Conservation (phyloP, 2,329 filamentous ascomycete species). For the Penicillium occitanis region DNA sequence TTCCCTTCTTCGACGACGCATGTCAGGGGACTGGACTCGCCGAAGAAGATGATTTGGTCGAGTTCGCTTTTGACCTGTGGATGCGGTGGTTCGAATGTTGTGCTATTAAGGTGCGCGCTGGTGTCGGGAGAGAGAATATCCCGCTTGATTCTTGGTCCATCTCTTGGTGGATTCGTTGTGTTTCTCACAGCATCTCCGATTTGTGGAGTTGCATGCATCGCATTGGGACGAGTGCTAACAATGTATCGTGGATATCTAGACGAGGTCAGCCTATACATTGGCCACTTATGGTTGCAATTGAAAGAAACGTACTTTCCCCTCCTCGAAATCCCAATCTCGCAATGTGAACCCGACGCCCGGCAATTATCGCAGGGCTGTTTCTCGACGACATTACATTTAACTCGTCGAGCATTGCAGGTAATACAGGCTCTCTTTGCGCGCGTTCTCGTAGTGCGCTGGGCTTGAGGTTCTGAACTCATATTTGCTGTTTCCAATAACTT, state of each 20-base stretch:
- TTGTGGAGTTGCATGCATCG: background rate
- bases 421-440: constrained; percentile 47
- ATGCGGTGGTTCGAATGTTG: background rate
- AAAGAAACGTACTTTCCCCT: constrained; percentile 42
- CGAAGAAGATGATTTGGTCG: constrained; percentile 45
- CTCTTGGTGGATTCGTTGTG: background rate
- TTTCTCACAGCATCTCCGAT: background rate
- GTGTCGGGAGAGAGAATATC: constrained; percentile 20
- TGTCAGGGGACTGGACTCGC: constrained; percentile 51
- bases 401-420: constrained; percentile 47
- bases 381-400: constrained; percentile 50
- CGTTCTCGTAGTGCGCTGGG: constrained; percentile 22
- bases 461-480: constrained; percentile 18
- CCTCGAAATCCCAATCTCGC: constrained; percentile 45
- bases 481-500: background rate
- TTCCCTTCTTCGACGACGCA: constrained; percentile 49
- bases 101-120: constrained; percentile 17
- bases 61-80: constrained; percentile 18
- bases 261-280: constrained; percentile 16
- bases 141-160: constrained; percentile 1
- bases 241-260: constrained; percentile 23
- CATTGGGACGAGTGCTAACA: constrained; percentile 18
- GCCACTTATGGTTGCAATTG: background rate
- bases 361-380: constrained; percentile 48
- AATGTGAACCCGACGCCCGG: constrained; percentile 36